Conservation (phyloP, 2,329 filamentous ascomycete species). For the Colletotrichum spaethianum region DNA sequence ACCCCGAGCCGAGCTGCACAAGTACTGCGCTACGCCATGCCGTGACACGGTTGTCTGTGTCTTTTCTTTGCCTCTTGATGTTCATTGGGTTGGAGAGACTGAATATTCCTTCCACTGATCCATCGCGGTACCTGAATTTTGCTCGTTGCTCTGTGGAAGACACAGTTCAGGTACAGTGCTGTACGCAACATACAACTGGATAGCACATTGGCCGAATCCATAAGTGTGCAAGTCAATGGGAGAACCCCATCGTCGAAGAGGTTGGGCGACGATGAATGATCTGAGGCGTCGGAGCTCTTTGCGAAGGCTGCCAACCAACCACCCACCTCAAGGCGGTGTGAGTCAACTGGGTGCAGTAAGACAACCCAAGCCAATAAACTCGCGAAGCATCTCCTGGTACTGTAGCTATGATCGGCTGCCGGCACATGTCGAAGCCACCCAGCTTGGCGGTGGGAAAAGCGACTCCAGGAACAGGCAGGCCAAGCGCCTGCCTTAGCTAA, state of each 20-base stretch:
- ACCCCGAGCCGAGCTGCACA: background rate
- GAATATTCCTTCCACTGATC: background rate
- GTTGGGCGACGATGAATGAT: background rate
- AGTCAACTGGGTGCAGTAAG: conserved; percentile 6
- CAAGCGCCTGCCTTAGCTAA: background rate
- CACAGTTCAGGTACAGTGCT: background rate
- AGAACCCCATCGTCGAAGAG: background rate
- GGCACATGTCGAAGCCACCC: conserved; percentile 22
- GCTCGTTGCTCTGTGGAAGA: background rate
- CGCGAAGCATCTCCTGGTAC: background rate
- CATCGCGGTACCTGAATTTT: no score
- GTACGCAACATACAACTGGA: background rate
- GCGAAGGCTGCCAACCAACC: background rate
- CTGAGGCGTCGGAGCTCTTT: background rate
- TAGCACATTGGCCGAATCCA: background rate
- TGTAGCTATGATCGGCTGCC: conserved; percentile 16
- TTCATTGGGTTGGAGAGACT: background rate
- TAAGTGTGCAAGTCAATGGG: background rate
- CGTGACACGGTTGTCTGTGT: background rate
- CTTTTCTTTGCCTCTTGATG: no score
- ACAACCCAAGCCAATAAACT: background rate
- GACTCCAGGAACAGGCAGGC: background rate
- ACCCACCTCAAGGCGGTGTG: conserved; percentile 17
- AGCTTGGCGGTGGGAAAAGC: conserved; percentile 2
- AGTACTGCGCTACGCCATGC: background rate